A percentile compares a stretch with the other conserved stretches of the same genome.
phyloP scores from a whole-genome alignment of 208 protist genomes.

The Leishmania lainsoni region DNA sequence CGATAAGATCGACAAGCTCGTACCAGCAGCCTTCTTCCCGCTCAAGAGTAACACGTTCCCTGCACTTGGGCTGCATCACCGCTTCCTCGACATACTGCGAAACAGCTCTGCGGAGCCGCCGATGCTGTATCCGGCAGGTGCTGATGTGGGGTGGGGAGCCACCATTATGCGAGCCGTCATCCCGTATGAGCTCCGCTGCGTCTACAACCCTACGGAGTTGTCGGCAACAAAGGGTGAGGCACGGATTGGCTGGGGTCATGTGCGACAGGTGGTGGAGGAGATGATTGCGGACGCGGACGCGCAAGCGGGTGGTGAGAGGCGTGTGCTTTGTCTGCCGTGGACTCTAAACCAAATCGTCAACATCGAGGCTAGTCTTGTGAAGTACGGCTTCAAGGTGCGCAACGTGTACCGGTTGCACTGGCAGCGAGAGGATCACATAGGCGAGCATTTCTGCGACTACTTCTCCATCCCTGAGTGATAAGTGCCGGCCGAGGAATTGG shows the following conservation, averaged over 20 bases:
- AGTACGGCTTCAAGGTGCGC: constrained; percentile 76
- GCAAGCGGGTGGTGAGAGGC: constrained; percentile 16
- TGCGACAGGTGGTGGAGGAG: constrained; percentile 76
- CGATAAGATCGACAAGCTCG: constrained; percentile 69
- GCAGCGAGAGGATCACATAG: constrained; percentile 79
- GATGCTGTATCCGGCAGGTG: constrained; percentile 74
- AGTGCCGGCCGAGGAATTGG: neutral
- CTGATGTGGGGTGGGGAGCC: constrained; percentile 45
- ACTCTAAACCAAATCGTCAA: constrained; percentile 89
- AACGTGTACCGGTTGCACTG: constrained; percentile 77
- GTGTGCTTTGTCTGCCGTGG: constrained; percentile 83
- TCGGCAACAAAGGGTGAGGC: constrained; percentile 85
- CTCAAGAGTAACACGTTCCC: constrained; percentile 83
- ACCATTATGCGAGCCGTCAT: constrained; percentile 51
- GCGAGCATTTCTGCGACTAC: constrained; percentile 79
- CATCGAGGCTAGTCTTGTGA: constrained; percentile 84
- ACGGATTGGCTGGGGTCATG: constrained; percentile 68
- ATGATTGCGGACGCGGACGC: constrained; percentile 13
- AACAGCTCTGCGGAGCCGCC: constrained; percentile 57
- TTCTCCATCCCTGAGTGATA: constrained; percentile 34
- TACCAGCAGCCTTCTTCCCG: constrained; percentile 70
- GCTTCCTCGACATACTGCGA: constrained; percentile 80
- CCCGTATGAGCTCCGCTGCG: constrained; percentile 77
- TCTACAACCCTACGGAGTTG: constrained; percentile 75
- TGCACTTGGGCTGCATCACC: constrained; percentile 74